phyloP scores from a whole-genome alignment of 1,284 basidiomycete species.

The Rhodotorula sp. region DNA sequence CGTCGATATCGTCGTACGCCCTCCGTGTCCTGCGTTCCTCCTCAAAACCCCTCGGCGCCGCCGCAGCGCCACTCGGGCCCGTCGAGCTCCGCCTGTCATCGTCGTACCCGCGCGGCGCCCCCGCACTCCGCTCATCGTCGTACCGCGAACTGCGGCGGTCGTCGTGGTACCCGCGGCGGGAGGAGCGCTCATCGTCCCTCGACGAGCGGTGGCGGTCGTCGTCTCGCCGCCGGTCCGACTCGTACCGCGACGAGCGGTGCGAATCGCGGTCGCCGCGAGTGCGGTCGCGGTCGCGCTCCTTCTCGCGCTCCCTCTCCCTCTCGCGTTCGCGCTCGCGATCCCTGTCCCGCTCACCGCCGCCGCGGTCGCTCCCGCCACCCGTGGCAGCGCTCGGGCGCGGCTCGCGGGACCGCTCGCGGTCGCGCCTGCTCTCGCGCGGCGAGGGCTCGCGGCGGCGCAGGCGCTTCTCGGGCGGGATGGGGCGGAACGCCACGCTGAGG shows the following conservation, averaged over 20 bases:
- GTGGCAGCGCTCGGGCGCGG: not conserved
- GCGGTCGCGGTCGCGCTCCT: conserved; percentile 5
- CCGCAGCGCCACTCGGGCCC: not conserved
- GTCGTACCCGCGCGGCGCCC: no score
- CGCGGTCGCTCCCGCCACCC: conserved; percentile 2
- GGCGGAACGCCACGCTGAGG: conserved; percentile 25
- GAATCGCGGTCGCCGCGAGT: conserved; percentile 8
- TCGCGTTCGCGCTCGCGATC: conserved; percentile 7
- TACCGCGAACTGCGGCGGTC: conserved; percentile 5
- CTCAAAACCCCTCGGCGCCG: not conserved
- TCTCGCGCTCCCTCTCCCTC: conserved; percentile 7
- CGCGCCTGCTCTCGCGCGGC: not conserved
- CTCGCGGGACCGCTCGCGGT: conserved; percentile 1
- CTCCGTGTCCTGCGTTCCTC: conserved; percentile 14
- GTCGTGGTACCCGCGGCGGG: conserved; percentile 14
- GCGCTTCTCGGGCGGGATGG: conserved; percentile 34
- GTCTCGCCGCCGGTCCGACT: conserved; percentile 12
- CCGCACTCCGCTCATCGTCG: not conserved
- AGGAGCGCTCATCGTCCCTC: not conserved
- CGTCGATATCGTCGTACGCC: conserved; percentile 26
- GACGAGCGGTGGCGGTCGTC: conserved; percentile 5
- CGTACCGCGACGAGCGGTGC: conserved; percentile 20
- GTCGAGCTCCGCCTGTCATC: not conserved
- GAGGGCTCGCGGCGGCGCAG: conserved; percentile 17
- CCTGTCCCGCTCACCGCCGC: conserved; percentile 9